Evolutionary conservation across 2,329 filamentous ascomycete genomes (phyloP), one percentile per base, ranked within the genome.

Genomic region (Helicocarpus griseus): DNA sequence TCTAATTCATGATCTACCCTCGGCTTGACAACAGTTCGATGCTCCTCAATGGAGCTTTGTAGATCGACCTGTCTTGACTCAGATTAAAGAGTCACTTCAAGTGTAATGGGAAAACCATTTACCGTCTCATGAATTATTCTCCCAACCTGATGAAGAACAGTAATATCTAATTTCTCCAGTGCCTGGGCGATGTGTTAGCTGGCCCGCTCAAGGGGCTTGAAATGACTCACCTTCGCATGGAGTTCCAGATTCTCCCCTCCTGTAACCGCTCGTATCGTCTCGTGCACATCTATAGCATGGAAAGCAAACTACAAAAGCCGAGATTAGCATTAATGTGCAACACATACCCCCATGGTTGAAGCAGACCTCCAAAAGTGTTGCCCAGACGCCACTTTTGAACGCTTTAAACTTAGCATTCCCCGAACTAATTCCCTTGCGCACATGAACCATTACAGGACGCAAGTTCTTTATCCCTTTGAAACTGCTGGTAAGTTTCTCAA

Each of bases 1-100:
- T 98, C 93, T 0, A 98, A 77, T 39, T 85, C 78, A 26, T 75
- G 68, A 61, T 93, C 85, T 13, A 95, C 70, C 0, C 88, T 87
- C 19, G 77, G 69, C 47, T 79, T 80, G 11, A 98, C 83, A 2
- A 88, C 82, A 1, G 85, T 87, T 22, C 86, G 82, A 51, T 81
- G 79, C 56, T 85, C 80, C 45, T 83, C 77, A 51, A 81, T 81
- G 0, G 88, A 91, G 53, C 81, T 77, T 29, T 89, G 79, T 59
- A 96, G 90, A 63, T 96, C 89, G 46, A 95, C 79, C 74, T 77
- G 46, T 9, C 24, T 14, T 8, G 2, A 45, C 11, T 49, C 6
- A 31, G 36, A 35, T 13, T 22, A 3, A 21, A 31, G 22, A 9
- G 19, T 38, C 21, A 19, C 19, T 50, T 43, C n/a, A 29, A n/a